Base-by-base conservation (phyloP, 768 basidiomycete species). In the Amyloporia xantha region DNA sequence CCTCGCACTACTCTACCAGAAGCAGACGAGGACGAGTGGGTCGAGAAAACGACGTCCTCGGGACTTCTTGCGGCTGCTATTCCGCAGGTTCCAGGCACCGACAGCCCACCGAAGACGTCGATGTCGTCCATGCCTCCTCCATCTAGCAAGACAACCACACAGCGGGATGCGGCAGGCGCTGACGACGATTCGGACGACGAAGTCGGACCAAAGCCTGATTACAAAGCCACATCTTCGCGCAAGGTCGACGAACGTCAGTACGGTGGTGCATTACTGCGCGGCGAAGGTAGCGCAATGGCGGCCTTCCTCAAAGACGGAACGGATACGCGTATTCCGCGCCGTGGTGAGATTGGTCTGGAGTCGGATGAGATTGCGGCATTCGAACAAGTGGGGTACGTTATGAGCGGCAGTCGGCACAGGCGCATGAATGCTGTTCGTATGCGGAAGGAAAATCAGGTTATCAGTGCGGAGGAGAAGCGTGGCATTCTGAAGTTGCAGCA, bases 401-500 rank as follows among this genome's bases (percentile, higher is more conserved):
- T 98, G 96, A 92, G 88, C 58, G 96, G 95, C 39, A 88, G 82
- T 59, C 73, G 95, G 53, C 93, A 99, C 67, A 79, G 88, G 55
- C 78, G 92, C 66, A 99, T 99, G 96, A 99, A 98, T 58, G 95
- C 96, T 1, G 95, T 99, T 38, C 88, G 96, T 52, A 89, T 99
- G 82, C 74, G 95, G 62, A 98, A 98, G 75, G 96, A 99, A 73
- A 97, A 99, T 71, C 96, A 99, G 70, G 94, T 98, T 54, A 99
- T 99, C 64, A 91, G 86, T 59, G 93, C 95, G 1, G 96, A 98
- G 69, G 96, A 99, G 76, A 98, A 98, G 76, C 71, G 96, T 27
- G 90, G 91, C 28, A 94, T 98, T 50, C 64, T 98, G 63, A 95
- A 96, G 69, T 61, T 97, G 66, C 95, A 97, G 69, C 86, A 74